A percentile compares a stretch with the other conserved stretches of the same genome.
These are phyloP conservation scores for Poa annua DNA, from an alignment of 176 grass and related monocot genomes.

Conservation along the genomic window DNA sequence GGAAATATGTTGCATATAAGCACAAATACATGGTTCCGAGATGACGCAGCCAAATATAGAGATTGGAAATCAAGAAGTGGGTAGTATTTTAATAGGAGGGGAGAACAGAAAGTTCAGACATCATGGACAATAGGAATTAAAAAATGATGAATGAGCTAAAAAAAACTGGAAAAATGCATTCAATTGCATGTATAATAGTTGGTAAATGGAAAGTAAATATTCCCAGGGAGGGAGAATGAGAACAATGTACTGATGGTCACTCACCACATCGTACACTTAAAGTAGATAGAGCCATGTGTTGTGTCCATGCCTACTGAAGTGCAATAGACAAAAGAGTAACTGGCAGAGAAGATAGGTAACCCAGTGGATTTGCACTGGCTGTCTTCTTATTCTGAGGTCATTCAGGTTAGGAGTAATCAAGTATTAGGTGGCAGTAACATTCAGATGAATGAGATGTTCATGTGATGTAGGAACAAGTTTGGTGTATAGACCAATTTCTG, in stretches of 20 bases:
- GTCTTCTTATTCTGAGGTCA: background rate
- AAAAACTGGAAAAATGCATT: no score
- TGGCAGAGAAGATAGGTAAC: background rate
- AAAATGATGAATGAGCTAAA: no score
- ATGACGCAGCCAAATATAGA: no score
- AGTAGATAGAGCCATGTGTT: constrained; percentile 20
- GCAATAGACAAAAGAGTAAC: background rate
- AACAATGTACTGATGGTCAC: background rate
- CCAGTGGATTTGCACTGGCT: background rate
- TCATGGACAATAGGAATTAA: no score
- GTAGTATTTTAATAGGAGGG: no score
- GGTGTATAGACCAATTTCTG: constrained; percentile 33
- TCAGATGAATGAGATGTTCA: constrained; percentile 19
- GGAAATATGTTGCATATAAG: no score
- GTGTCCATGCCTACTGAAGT: constrained; percentile 13
- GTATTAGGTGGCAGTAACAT: background rate
- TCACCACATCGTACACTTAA: background rate
- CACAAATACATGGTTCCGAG: no score
- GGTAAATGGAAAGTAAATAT: background rate
- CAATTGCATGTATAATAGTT: constrained; percentile 24
- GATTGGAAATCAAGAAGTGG: no score
- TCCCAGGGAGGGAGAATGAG: background rate
- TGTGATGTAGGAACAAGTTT: constrained; percentile 15
- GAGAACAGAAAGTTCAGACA: no score
- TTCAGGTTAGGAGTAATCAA: background rate